Percentiles rank a stretch among this genome's conserved stretches.
phyloP scores from a whole-genome alignment of 805 yeast genomes.

The Metschnikowia rubicola region DNA sequence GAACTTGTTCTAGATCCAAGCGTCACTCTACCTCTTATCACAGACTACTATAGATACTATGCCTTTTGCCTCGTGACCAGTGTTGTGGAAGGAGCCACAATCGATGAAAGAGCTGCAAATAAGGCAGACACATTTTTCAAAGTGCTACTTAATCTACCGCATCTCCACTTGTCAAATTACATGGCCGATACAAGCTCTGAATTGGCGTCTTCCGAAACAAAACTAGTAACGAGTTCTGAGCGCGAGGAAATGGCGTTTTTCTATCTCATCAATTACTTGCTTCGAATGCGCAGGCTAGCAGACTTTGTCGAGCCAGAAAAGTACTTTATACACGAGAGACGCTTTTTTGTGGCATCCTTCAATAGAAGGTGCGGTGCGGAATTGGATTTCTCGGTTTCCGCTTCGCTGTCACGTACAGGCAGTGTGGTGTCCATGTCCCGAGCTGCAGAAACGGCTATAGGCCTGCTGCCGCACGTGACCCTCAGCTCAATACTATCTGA shows the following conservation, averaged over 20 bases:
- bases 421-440: slow-evolving; percentile 15
- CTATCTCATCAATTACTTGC: slow-evolving; percentile 11
- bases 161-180: slow-evolving; percentile 12
- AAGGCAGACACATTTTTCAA: slow-evolving; percentile 13
- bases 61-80: slow-evolving; percentile 15
- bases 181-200: slow-evolving; percentile 1
- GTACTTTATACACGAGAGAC: slow-evolving; percentile 7
- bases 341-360: slow-evolving; percentile 10
- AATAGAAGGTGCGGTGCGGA: slow-evolving; percentile 14
- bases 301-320: slow-evolving; percentile 8
- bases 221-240: slow-evolving; percentile 6
- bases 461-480: background rate
- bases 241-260: slow-evolving; percentile 18
- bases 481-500: slow-evolving; percentile 14
- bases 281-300: slow-evolving; percentile 8
- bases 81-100: slow-evolving; percentile 5
- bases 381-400: slow-evolving; percentile 16
- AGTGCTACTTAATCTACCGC: slow-evolving; percentile 16
- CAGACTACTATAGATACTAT: slow-evolving; percentile 14
- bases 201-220: background rate
- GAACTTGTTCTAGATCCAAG: slow-evolving; percentile 4
- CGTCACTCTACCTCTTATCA: slow-evolving; percentile 5
- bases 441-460: background rate
- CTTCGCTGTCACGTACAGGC: slow-evolving; percentile 14
- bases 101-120: slow-evolving; percentile 8